Evolutionary conservation across 2,329 filamentous ascomycete species (phyloP), one percentile per base, ranked within the genome.

Genomic region (Cordyceps javanica): DNA sequence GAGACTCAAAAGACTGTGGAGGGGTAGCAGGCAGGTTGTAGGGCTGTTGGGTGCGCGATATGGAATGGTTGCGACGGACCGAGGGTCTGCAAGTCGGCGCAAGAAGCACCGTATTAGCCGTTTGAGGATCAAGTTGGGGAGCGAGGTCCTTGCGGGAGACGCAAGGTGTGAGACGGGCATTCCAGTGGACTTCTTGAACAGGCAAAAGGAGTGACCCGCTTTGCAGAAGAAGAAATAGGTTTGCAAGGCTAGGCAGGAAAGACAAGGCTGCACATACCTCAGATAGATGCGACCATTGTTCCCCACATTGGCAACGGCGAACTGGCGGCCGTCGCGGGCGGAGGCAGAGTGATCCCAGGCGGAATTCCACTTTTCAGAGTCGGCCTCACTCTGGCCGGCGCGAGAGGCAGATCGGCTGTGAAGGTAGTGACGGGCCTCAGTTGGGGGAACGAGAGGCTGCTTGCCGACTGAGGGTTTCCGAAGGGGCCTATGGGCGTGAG

Each of bases 241-340:
- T 44, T 41, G 36, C 26, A 41, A 23, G 11, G 11, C 5, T 21
- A 5, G 21, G n/a, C 28, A 13, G 16, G 41, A 26, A 36, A 21
- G 32, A 19, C 30, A 56, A n/a, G n/a, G 36, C 25, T 32, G 19
- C n/a, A 57, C 82, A 68, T 83, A 92, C 88, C 88, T 89, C 63
- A 93, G 70, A 71, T 91, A 93, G 71, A 93, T 90, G 68, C 86
- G 85, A 39, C 89, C 89, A 72, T 91, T 91, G 68, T 91, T 89
- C 25, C 89, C 89, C 60, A 93, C 89, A 70, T 91, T 92, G 52
- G 87, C 85, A 56, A 93, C 89, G 2, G 88, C 86, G 69, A 93
- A 92, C 66, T 90, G 85, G 56, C 87, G 82, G 50, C 85, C 86
- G 68, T 86, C 83, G 60, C 86, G 80, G 34, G 82, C 80, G 56